phyloP scores from a whole-genome alignment of 1,284 basidiomycete genomes.

The Sanghuangporus baumii region DNA sequence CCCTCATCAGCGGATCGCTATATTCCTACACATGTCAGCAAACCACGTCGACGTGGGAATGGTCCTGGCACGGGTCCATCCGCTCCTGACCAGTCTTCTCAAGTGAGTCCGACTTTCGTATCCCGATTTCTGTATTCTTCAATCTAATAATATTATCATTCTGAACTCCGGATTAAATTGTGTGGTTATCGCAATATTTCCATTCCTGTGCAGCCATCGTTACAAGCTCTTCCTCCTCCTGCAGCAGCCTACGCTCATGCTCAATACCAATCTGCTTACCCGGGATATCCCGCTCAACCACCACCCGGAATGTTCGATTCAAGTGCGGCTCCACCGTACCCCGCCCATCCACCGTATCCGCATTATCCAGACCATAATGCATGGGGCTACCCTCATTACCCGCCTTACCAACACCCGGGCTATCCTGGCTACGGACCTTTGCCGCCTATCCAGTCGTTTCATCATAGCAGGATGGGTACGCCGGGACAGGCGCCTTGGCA shows the following conservation, averaged over 20 bases:
- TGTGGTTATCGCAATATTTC: not conserved
- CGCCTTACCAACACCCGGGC: constrained; percentile 8
- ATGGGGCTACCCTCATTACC: constrained; percentile 15
- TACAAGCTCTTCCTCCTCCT: constrained; percentile 15
- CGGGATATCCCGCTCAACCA: constrained; percentile 5
- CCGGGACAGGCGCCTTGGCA: constrained; percentile 8
- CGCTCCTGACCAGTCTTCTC: constrained; percentile 12
- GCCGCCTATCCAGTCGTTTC: constrained; percentile 17
- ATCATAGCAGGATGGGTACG: constrained; percentile 12
- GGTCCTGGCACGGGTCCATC: not conserved
- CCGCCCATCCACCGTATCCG: constrained; percentile 2
- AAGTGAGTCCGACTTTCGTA: constrained; percentile 4
- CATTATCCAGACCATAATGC: constrained; percentile 12
- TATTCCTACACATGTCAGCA: constrained; percentile 47
- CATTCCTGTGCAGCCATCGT: constrained; percentile 3
- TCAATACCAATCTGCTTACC: constrained; percentile 13
- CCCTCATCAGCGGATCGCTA: constrained; percentile 74
- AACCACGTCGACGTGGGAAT: constrained; percentile 43
- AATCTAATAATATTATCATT: not conserved
- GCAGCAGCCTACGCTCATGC: constrained; percentile 15
- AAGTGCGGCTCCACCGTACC: not conserved
- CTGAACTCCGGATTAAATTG: too few species aligned
- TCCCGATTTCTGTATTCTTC: not conserved
- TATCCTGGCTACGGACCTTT: constrained; percentile 13
- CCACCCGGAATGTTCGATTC: constrained; percentile 7